phyloP scores from a whole-genome alignment of 2,329 filamentous ascomycete species.

The Verticillium tricorpus region DNA sequence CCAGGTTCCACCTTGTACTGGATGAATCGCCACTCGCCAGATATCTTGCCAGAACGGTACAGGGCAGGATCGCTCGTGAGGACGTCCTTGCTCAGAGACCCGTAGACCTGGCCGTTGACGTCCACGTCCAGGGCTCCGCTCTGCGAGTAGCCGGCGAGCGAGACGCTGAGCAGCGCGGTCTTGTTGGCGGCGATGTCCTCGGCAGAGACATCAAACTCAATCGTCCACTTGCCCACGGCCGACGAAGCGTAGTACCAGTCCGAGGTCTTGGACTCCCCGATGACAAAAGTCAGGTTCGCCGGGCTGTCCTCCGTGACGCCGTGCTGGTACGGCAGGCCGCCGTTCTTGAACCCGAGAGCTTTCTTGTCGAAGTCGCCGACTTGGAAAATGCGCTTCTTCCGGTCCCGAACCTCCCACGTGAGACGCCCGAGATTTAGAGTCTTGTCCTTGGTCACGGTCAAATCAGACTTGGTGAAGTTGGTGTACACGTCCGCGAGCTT shows the following conservation, averaged over 20 bases:
- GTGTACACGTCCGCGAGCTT: constrained; percentile 34
- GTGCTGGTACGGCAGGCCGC: constrained; percentile 32
- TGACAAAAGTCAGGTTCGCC: constrained; percentile 34
- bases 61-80: constrained; percentile 9
- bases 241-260: constrained; percentile 43
- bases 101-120: constrained; percentile 7
- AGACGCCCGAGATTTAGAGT: constrained; percentile 6
- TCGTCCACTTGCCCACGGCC: constrained; percentile 20
- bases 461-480: constrained; percentile 29
- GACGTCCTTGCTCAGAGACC: constrained; percentile 6
- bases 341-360: constrained; percentile 34
- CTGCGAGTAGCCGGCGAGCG: constrained; percentile 32
- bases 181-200: constrained; percentile 5
- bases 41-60: constrained; percentile 9
- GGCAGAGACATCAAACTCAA: constrained; percentile 15
- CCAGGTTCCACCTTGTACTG: constrained; percentile 8
- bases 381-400: constrained; percentile 31
- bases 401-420: constrained; percentile 2
- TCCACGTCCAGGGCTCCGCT: constrained; percentile 7
- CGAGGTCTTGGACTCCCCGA: constrained; percentile 24
- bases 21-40: constrained; percentile 11
- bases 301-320: constrained; percentile 34
- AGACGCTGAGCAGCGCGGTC: constrained; percentile 28
- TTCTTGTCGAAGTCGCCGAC: constrained; percentile 40
- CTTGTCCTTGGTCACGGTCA: constrained; percentile 24